Conservation (phyloP, 2,329 filamentous ascomycete species). For the Sporothrix humicola region DNA sequence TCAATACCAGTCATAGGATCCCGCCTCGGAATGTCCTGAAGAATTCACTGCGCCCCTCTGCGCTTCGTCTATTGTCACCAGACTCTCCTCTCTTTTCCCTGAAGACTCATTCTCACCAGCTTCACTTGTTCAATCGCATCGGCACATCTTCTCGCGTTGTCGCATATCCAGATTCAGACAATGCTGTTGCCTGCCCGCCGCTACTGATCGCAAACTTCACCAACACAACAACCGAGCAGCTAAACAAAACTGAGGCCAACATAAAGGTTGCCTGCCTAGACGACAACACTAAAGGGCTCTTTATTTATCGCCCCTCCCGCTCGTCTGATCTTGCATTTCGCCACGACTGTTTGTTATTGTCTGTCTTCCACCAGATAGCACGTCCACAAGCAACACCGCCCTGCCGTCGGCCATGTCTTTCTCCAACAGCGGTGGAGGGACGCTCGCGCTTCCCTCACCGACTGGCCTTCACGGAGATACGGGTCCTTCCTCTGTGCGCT, state of each 20-base stretch:
- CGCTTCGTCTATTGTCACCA: conserved; percentile 15
- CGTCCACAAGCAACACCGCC: neutral
- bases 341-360: neutral
- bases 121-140: neutral
- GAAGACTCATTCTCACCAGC: neutral
- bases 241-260: neutral
- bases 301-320: neutral
- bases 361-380: neutral
- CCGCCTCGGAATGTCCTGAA: conserved; percentile 34
- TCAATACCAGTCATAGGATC: neutral
- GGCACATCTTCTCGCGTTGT: neutral
- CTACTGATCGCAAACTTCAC: conserved; percentile 25
- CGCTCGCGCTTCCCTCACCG: conserved; percentile 84
- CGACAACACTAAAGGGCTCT: neutral
- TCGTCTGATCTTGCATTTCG: conserved; percentile 2
- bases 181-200: conserved; percentile 32
- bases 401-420: conserved; percentile 56
- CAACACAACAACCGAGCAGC: neutral
- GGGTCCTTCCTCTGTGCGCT: conserved; percentile 75
- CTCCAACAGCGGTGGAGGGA: conserved; percentile 69
- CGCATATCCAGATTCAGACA: neutral
- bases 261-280: conserved; percentile 7
- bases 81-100: neutral
- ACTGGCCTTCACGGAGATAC: conserved; percentile 83
- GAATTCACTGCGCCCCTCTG: conserved; percentile 26